Conservation (phyloP, 2,329 filamentous ascomycete genomes). For the Fusarium begoniae region DNA sequence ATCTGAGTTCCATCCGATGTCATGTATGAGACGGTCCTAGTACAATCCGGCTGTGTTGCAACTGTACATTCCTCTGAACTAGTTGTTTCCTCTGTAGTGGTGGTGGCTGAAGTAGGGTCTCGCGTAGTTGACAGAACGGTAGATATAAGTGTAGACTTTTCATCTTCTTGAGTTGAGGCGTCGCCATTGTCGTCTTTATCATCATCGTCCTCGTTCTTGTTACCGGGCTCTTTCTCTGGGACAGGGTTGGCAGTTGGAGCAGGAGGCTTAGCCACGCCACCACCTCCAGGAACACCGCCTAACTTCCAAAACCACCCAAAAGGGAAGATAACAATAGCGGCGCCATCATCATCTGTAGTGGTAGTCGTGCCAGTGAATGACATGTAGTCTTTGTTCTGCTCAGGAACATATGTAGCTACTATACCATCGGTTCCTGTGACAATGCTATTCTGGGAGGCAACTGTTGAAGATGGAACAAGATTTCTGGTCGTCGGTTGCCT, state of each 20-base stretch:
- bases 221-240: background rate
- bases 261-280: background rate
- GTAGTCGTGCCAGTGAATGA: background rate
- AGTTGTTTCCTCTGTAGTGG: background rate
- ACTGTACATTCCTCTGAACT: background rate
- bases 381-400: background rate
- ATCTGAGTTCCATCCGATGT: background rate
- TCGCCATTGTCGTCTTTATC: background rate
- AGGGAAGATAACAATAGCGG: background rate
- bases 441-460: too few relatives aligned
- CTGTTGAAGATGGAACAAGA: too few relatives aligned
- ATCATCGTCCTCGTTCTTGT: background rate
- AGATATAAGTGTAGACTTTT: rapidly evolving
- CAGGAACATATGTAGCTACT: background rate
- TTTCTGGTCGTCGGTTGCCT: too few relatives aligned
- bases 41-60: background rate
- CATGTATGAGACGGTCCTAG: background rate
- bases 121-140: background rate
- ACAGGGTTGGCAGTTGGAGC: background rate
- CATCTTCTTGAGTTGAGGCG: background rate
- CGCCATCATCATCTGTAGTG: background rate
- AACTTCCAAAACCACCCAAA: background rate
- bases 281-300: background rate
- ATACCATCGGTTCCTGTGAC: background rate
- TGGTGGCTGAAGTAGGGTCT: background rate